Conservation (phyloP, 2,329 filamentous ascomycete genomes). For the Neurospora sp. region DNA sequence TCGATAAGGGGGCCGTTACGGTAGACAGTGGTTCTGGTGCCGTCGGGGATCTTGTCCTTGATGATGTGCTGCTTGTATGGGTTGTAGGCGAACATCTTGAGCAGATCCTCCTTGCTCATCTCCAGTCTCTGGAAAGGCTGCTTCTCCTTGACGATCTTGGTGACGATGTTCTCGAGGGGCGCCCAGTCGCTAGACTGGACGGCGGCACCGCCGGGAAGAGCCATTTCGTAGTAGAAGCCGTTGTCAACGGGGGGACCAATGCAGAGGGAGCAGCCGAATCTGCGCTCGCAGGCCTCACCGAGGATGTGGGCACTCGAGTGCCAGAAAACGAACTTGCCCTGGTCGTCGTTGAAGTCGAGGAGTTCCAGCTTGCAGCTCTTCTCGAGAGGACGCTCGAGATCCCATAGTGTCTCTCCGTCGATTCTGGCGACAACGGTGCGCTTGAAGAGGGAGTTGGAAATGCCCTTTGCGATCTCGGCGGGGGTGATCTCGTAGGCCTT, state of each 20-base stretch:
- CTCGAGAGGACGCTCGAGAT: slow-evolving; percentile 84
- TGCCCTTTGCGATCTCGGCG: slow-evolving; percentile 63
- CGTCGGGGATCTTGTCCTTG: slow-evolving; percentile 80
- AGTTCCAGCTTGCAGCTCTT: slow-evolving; percentile 77
- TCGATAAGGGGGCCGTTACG: slow-evolving; percentile 90
- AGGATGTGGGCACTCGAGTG: slow-evolving; percentile 92
- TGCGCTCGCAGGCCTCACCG: slow-evolving; percentile 85
- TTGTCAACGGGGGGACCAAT: slow-evolving; percentile 77
- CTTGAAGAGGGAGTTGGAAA: slow-evolving; percentile 77
- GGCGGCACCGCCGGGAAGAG: slow-evolving; percentile 57
- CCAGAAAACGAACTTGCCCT: slow-evolving; percentile 95
- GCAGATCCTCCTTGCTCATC: slow-evolving; percentile 80
- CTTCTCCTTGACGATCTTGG: slow-evolving; percentile 89
- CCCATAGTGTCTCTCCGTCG: slow-evolving; percentile 77
- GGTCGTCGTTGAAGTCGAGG: slow-evolving; percentile 62
- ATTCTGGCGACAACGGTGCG: slow-evolving; percentile 80
- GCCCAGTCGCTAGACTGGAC: slow-evolving; percentile 75
- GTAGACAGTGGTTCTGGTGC: slow-evolving; percentile 88
- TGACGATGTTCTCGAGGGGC: slow-evolving; percentile 69
- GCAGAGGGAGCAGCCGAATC: slow-evolving; percentile 70
- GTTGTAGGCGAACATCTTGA: slow-evolving; percentile 96
- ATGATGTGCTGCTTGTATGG: slow-evolving; percentile 99
- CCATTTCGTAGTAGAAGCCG: slow-evolving; percentile 76
- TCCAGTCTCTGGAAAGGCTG: slow-evolving; percentile 83
- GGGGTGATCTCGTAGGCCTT: slow-evolving; percentile 91